These are phyloP conservation scores for Botrytis fragariae DNA, from an alignment of 2,329 filamentous ascomycete species.

Conservation along the genomic window DNA sequence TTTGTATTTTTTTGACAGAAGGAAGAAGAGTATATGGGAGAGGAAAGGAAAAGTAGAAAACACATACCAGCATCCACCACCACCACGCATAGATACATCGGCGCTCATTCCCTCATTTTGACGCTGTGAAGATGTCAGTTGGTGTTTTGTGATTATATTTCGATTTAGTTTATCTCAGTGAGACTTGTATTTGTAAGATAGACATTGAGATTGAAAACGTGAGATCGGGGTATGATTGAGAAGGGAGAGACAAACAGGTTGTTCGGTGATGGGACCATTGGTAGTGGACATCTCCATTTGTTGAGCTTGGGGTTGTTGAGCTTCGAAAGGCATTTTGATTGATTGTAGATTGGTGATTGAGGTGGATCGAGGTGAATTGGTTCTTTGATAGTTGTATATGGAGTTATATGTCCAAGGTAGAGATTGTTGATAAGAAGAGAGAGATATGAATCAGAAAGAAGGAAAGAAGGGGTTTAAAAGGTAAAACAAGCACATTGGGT, in stretches of 20 bases:
- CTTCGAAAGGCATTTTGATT: conserved; percentile 20
- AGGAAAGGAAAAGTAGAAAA: neutral
- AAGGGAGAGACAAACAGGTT: conserved; percentile 17
- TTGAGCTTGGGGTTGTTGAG: conserved; percentile 20
- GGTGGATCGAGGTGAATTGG: neutral
- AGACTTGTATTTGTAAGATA: neutral
- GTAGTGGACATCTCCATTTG: conserved; percentile 19
- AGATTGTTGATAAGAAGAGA: neutral
- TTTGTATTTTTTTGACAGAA: neutral
- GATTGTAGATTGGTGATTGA: neutral
- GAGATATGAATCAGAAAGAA: neutral
- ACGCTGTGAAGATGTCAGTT: conserved; percentile 2
- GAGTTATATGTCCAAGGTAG: neutral
- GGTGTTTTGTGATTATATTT: too few species aligned
- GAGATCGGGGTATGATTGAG: neutral
- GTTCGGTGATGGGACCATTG: conserved; percentile 16
- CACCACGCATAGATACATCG: conserved; percentile 17
- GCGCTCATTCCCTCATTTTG: conserved; percentile 17
- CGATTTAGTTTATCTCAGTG: neutral
- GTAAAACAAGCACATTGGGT: neutral
- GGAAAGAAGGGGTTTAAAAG: neutral
- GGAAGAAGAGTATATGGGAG: neutral
- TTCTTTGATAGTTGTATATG: neutral
- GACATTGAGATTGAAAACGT: neutral
- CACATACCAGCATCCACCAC: conserved; percentile 18